Evolutionary conservation across 208 protist genomes (phyloP).

Genomic region (Wallacemonas sp.): DNA sequence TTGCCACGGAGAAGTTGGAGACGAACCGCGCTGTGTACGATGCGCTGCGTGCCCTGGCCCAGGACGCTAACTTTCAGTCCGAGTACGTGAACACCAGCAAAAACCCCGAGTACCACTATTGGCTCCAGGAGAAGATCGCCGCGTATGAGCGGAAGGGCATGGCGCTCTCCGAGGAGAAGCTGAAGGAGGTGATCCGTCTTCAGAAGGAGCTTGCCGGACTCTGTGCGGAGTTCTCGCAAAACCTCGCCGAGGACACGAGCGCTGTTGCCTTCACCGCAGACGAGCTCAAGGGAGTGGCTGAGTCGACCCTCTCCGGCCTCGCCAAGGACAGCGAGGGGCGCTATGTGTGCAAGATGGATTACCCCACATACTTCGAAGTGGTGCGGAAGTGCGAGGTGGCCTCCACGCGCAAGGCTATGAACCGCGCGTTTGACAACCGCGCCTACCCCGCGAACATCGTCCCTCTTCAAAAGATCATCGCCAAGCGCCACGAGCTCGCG

Average conservation of each 20-base stretch:
- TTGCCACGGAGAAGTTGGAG: slow-evolving; percentile 69
- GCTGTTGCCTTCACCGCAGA: slow-evolving; percentile 48
- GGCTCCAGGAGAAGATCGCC: slow-evolving; percentile 61
- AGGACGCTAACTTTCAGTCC: slow-evolving; percentile 25
- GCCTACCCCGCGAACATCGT: slow-evolving; percentile 66
- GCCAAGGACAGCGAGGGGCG: slow-evolving; percentile 37
- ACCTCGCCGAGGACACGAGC: slow-evolving; percentile 80
- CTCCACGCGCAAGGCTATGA: slow-evolving; percentile 59
- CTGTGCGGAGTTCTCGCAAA: slow-evolving; percentile 69
- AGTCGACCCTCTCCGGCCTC: slow-evolving; percentile 39
- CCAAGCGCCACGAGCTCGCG: slow-evolving; percentile 71
- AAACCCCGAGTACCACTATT: slow-evolving; percentile 66
- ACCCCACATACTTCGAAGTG: slow-evolving; percentile 85
- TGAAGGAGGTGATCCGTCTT: slow-evolving; percentile 58
- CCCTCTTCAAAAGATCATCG: slow-evolving; percentile 65
- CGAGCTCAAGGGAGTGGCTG: slow-evolving; percentile 67
- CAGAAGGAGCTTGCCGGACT: slow-evolving; percentile 71
- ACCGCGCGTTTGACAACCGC: slow-evolving; percentile 64
- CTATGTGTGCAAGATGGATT: slow-evolving; percentile 79
- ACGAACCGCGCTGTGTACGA: slow-evolving; percentile 67
- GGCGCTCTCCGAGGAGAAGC: slow-evolving; percentile 62
- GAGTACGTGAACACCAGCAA: slow-evolving; percentile 37
- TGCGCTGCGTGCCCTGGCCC: slow-evolving; percentile 47
- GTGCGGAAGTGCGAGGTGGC: slow-evolving; percentile 86
- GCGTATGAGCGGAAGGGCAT: slow-evolving; percentile 68